A percentile compares a stretch with the other conserved stretches of the same genome.
Conservation (phyloP, 352 stramenopile species). For the Globisporangium nodosum region DNA sequence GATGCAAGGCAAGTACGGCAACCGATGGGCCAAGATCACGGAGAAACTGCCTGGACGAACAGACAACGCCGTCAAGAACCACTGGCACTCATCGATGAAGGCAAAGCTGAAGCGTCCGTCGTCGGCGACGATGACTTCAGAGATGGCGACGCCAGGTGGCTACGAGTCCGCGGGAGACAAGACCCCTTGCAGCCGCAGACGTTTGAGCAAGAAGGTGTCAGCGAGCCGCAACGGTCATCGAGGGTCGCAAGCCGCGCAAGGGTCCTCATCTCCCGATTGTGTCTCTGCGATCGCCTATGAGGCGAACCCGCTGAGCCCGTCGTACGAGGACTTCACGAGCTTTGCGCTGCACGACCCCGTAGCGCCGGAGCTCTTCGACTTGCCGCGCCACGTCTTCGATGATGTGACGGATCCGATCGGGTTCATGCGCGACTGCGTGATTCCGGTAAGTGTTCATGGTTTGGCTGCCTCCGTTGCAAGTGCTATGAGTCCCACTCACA, state of each 20-base stretch:
- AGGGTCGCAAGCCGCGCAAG: slow-evolving; percentile 4
- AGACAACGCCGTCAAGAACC: slow-evolving; percentile 98
- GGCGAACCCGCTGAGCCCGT: neutral
- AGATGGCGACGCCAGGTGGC: neutral
- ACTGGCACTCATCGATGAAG: slow-evolving; percentile 91
- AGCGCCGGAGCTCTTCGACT: slow-evolving; percentile 7
- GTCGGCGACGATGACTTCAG: neutral
- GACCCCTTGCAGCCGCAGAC: slow-evolving; percentile 4
- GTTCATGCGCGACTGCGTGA: slow-evolving; percentile 8
- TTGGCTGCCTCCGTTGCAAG: neutral
- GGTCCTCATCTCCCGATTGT: slow-evolving; percentile 14
- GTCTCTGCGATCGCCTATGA: slow-evolving; percentile 7
- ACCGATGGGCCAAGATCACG: slow-evolving; percentile 97
- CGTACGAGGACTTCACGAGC: slow-evolving; percentile 13
- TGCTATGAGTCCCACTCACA: neutral
- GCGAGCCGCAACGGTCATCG: slow-evolving; percentile 1
- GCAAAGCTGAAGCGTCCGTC: slow-evolving; percentile 27
- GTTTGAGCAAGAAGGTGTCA: slow-evolving; percentile 10
- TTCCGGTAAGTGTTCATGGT: slow-evolving; percentile 3
- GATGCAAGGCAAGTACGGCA: slow-evolving; percentile 87
- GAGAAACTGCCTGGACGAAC: slow-evolving; percentile 92
- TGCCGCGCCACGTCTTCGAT: slow-evolving; percentile 14
- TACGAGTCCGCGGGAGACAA: neutral
- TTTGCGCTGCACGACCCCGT: slow-evolving; percentile 14
- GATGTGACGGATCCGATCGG: slow-evolving; percentile 11